Percentiles rank a stretch among this genome's conserved stretches.
Conservation (phyloP, 2,329 filamentous ascomycete genomes). For the Acephala macrosclerotiorum region DNA sequence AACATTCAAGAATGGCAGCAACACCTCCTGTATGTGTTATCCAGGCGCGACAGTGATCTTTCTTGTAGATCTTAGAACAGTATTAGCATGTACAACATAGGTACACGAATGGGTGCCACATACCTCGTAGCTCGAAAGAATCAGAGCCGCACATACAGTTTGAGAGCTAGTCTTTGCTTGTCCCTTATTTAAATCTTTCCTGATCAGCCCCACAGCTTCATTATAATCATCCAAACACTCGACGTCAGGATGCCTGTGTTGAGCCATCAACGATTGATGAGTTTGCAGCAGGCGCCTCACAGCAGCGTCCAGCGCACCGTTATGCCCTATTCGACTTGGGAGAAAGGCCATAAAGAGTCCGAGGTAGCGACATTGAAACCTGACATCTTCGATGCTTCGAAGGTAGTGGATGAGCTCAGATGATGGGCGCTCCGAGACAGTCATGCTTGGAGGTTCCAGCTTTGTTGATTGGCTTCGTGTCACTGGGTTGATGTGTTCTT, state of each 20-base stretch:
- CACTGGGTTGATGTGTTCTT: conserved; percentile 6
- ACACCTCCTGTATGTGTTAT: conserved; percentile 11
- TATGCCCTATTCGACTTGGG: background rate
- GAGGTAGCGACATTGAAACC: background rate
- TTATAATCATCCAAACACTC: background rate
- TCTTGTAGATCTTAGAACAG: background rate
- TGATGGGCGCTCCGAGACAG: background rate
- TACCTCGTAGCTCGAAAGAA: conserved; percentile 9
- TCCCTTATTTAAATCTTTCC: background rate
- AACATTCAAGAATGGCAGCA: background rate
- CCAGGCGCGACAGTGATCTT: background rate
- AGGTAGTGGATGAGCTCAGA: background rate
- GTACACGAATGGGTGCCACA: no score
- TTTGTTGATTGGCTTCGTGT: background rate
- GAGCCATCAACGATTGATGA: background rate
- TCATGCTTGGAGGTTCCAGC: background rate
- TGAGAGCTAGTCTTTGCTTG: background rate
- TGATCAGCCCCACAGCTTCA: background rate
- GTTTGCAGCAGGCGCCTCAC: conserved; percentile 3
- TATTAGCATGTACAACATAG: background rate
- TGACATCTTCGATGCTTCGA: background rate
- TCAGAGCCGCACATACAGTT: conserved; percentile 6
- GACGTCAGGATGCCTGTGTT: background rate
- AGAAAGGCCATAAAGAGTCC: background rate
- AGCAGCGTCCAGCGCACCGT: conserved; percentile 3